Evolutionary conservation across 345 rosid species (phyloP).

Genomic region (Dipteronia dyeriana): DNA sequence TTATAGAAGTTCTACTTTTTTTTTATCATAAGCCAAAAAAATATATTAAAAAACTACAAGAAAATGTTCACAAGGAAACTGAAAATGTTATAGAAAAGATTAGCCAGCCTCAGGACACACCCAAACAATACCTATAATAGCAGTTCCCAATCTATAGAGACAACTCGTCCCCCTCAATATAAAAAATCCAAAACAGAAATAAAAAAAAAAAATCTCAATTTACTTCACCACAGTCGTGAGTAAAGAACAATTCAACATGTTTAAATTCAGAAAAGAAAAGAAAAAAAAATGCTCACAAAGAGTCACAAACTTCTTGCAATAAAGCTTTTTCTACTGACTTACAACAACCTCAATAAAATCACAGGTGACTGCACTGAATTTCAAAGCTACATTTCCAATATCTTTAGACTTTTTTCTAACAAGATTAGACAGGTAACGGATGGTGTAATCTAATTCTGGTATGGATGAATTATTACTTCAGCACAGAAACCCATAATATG

Average conservation of each 20-base stretch:
- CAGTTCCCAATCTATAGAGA: neutral
- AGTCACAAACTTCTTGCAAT: neutral
- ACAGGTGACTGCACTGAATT: neutral
- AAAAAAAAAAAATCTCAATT: neutral
- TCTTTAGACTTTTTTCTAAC: neutral
- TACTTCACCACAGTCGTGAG: neutral
- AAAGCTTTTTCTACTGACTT: neutral
- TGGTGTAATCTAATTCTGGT: neutral
- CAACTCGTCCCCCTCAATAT: neutral
- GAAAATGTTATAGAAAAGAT: neutral
- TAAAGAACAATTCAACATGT: neutral
- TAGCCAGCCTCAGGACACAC: neutral
- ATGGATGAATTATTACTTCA: neutral
- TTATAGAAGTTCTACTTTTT: neutral
- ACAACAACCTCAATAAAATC: neutral
- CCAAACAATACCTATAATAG: neutral
- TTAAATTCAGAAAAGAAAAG: too few relatives aligned
- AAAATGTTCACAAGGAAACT: neutral
- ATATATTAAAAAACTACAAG: neutral
- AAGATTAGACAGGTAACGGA: neutral
- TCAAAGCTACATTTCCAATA: neutral
- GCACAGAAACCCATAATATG: neutral
- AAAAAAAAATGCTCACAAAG: neutral
- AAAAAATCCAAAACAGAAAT: neutral
- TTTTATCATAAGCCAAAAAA: neutral